Percentiles rank a stretch among this genome's conserved stretches.
Conservation (phyloP, 2,329 filamentous ascomycete species). For the Plenodomus biglobosus region DNA sequence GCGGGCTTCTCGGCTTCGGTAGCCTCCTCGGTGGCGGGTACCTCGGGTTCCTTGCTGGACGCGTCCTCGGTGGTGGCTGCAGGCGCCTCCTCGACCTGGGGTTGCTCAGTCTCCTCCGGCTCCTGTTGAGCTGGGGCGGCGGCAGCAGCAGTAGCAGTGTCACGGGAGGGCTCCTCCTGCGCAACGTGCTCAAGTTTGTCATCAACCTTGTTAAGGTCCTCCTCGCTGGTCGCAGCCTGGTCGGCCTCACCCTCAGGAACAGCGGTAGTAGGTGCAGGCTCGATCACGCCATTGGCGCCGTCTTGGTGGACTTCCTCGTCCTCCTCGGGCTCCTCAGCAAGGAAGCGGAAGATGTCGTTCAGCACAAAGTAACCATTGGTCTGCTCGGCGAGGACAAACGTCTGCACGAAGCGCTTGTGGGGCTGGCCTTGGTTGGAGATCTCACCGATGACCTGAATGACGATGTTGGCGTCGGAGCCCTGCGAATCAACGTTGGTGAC, state of each 20-base stretch:
- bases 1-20: conserved; percentile 62
- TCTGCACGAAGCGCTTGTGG: conserved; percentile 95
- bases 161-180: conserved; percentile 36
- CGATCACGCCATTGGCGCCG: conserved; percentile 42
- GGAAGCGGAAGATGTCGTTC: conserved; percentile 96
- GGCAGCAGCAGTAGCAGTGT: conserved; percentile 33
- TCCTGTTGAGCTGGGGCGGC: conserved; percentile 44
- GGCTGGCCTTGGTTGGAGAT: conserved; percentile 91
- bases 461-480: conserved; percentile 86
- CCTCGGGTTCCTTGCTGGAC: conserved; percentile 34
- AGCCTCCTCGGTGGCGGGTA: conserved; percentile 34
- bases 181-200: conserved; percentile 71
- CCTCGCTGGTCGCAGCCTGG: conserved; percentile 48
- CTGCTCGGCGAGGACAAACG: conserved; percentile 94
- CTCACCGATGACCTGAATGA: conserved; percentile 97
- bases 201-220: conserved; percentile 58
- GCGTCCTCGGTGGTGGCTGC: conserved; percentile 44
- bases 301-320: conserved; percentile 50
- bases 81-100: conserved; percentile 45
- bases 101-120: conserved; percentile 39
- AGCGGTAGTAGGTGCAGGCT: conserved; percentile 44
- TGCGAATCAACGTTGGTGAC: conserved; percentile 98
- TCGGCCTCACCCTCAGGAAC: conserved; percentile 37
- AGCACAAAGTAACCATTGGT: conserved; percentile 97
- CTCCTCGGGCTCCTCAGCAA: conserved; percentile 79